Percentiles rank a stretch among this genome's conserved stretches.
These are phyloP conservation scores for Areca catechu DNA, from an alignment of 176 grass and related monocot species.

Conservation along the genomic window DNA sequence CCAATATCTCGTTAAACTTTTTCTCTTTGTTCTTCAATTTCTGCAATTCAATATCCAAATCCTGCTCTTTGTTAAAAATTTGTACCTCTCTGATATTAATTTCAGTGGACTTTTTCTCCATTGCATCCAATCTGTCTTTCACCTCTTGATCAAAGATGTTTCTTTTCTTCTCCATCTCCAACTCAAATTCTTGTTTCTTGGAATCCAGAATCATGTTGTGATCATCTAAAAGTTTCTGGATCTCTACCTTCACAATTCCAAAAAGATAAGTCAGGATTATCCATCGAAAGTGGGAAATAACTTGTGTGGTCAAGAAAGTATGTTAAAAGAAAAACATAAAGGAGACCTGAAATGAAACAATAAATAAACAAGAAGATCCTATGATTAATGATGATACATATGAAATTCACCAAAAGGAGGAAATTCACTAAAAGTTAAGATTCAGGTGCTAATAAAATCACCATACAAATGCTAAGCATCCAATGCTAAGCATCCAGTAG, in stretches of 20 bases:
- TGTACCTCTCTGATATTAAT: constrained; percentile 42
- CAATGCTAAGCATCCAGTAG: no score
- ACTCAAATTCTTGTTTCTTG: constrained; percentile 57
- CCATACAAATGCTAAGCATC: no score
- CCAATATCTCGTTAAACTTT: constrained; percentile 60
- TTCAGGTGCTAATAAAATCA: no score
- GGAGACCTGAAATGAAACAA: no score
- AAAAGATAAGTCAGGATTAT: neutral
- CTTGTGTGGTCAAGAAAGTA: no score
- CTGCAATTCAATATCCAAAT: constrained; percentile 45
- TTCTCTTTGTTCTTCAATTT: constrained; percentile 52
- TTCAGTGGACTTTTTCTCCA: constrained; percentile 56
- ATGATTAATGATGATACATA: no score
- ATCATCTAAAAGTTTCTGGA: constrained; percentile 76
- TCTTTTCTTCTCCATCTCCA: constrained; percentile 47
- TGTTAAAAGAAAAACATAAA: neutral
- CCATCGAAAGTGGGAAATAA: neutral
- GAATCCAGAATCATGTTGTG: constrained; percentile 64
- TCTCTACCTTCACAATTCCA: constrained; percentile 51
- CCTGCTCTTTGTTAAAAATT: constrained; percentile 51
- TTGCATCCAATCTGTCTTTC: constrained; percentile 29
- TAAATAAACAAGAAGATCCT: no score
- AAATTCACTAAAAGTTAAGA: no score
- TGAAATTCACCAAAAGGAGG: no score
- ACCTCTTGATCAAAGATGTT: constrained; percentile 60